A percentile compares a stretch with the other conserved stretches of the same genome.
Evolutionary conservation across 768 basidiomycete species (phyloP).

Genomic region (Rhodotorula toruloides): DNA sequence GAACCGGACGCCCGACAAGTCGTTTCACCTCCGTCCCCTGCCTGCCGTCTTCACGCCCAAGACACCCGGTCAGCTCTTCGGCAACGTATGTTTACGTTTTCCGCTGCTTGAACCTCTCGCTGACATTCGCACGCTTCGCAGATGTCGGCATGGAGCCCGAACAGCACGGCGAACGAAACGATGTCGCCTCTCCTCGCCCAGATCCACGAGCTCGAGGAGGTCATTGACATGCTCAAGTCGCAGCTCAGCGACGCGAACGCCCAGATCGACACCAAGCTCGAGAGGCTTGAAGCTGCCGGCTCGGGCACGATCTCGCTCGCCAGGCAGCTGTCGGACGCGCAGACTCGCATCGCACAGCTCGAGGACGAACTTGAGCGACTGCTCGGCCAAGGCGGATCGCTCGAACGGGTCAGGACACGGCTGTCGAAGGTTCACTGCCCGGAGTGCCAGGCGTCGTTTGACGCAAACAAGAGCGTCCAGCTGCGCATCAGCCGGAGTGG

Average conservation of each 20-base stretch:
- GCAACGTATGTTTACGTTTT: conserved; percentile 21
- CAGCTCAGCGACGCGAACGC: conserved; percentile 73
- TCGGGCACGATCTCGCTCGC: conserved; percentile 33
- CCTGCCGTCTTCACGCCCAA: conserved; percentile 38
- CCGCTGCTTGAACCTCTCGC: too few species aligned
- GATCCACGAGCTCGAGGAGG: conserved; percentile 63
- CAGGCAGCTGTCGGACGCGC: conserved; percentile 34
- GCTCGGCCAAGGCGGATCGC: conserved; percentile 24
- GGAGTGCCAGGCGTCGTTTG: conserved; percentile 33
- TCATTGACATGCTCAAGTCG: conserved; percentile 33
- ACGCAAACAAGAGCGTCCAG: conserved; percentile 33
- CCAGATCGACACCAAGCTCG: conserved; percentile 80
- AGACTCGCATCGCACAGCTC: conserved; percentile 32
- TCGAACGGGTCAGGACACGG: conserved; percentile 26
- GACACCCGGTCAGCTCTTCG: conserved; percentile 38
- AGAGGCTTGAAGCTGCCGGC: conserved; percentile 69
- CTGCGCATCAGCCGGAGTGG: conserved; percentile 17
- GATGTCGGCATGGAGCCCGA: conserved; percentile 37
- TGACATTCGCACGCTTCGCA: conserved; percentile 50
- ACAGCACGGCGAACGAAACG: conserved; percentile 56
- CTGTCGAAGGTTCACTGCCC: conserved; percentile 36
- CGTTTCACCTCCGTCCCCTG: conserved; percentile 33
- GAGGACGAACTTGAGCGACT: conserved; percentile 34
- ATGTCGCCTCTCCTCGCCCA: conserved; percentile 62
- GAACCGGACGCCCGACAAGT: conserved; percentile 35